Evolutionary conservation across 2,329 filamentous ascomycete genomes (phyloP).

Genomic region (Paecilomyces fulvus): DNA sequence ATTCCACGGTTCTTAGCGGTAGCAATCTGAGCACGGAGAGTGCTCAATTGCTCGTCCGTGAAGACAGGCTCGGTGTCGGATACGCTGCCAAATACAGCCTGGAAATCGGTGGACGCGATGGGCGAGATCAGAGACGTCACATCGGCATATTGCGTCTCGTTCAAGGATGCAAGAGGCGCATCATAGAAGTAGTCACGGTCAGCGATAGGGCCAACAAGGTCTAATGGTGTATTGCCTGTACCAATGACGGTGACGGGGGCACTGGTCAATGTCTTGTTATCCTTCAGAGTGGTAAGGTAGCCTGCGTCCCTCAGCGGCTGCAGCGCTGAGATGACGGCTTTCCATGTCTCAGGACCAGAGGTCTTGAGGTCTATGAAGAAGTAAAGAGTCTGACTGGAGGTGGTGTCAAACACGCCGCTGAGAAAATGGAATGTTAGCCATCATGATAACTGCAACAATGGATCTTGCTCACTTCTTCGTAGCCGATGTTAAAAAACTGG

Average conservation of each 20-base stretch:
- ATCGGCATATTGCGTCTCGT: conserved; percentile 30
- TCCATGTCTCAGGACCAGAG: conserved; percentile 46
- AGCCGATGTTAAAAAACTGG: conserved; percentile 38
- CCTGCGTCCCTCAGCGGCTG: conserved; percentile 46
- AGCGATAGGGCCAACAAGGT: conserved; percentile 38
- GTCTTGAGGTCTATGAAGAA: conserved; percentile 60
- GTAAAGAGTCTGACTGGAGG: conserved; percentile 50
- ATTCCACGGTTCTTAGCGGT: conserved; percentile 51
- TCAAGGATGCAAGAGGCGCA: conserved; percentile 42
- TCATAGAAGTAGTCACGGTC: conserved; percentile 54
- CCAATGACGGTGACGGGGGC: conserved; percentile 54
- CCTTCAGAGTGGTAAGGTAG: conserved; percentile 46
- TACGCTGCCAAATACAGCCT: conserved; percentile 29
- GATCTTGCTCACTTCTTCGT: conserved; percentile 40
- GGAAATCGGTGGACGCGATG: conserved; percentile 48
- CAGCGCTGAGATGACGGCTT: conserved; percentile 48
- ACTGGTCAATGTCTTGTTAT: conserved; percentile 34
- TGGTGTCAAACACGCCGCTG: conserved; percentile 53
- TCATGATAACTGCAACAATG: background rate
- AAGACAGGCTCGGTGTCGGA: conserved; percentile 28
- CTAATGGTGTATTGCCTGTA: conserved; percentile 49
- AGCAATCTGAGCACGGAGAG: conserved; percentile 44
- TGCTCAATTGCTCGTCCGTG: conserved; percentile 36
- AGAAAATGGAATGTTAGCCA: background rate
- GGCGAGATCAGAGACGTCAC: conserved; percentile 44